Evolutionary conservation across 352 stramenopile species (phyloP), one percentile per base, ranked within the genome.

Genomic region (Saprolegnia diclina): DNA sequence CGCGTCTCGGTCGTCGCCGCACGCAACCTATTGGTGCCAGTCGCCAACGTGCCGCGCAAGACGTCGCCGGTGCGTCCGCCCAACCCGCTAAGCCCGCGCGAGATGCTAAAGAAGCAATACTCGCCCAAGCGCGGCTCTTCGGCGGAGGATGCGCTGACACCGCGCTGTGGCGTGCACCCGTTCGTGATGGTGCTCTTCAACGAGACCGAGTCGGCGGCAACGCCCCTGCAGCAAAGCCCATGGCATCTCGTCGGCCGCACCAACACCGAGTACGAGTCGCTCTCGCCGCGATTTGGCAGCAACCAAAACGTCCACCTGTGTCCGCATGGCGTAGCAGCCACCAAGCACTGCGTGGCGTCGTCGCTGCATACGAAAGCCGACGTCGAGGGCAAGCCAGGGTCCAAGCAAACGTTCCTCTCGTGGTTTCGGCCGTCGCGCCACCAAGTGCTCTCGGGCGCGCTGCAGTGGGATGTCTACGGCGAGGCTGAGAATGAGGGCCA

Each of bases 211-310:
- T 37, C 50, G 10, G 42, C 63, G 3, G 42, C n/a, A 10, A 52
- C 63, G 18, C 22, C 53, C 7, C 22, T 69, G n/a, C 53, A 69
- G 14, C 22, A 24, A 13, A 69, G n/a, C 0, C 63, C 63, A 14
- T 69, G 63, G 63, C 63, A 62, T 42, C 44, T 82, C 1, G 81
- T 95, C 19, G 87, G 87, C 6, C 87, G 85, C 72, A 95, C 87
- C 1, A 95, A 95, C 70, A 95, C 87, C 0, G 87, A 95, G 67
- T 95, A 95, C 45, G 83, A 92, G 38, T 81, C 76, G 5, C 67
- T 74, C 3, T 73, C 85, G 59, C 87, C 87, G 0, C 76, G 90
- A 10, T 95, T 82, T 75, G 91, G 83, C 11, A 80, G 77, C 18
- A 94, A 94, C 74, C 85, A 86, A 57, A 76, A 73, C 35, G 69